Conservation (phyloP, 1,284 basidiomycete genomes). For the Naganishia albida region DNA sequence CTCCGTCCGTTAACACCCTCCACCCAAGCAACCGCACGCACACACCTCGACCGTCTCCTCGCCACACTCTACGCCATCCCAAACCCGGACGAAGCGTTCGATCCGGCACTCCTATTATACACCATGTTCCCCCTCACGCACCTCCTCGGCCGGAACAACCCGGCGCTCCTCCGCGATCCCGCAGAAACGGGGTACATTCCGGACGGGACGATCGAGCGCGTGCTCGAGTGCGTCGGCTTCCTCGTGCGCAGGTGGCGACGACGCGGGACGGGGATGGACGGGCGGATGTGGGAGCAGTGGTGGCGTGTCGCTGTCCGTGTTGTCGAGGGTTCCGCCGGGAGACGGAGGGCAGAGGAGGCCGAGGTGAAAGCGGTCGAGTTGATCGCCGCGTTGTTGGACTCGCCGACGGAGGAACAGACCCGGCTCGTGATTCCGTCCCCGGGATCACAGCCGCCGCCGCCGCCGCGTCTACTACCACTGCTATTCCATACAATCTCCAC, state of each 20-base stretch:
- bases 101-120: conserved; percentile 73
- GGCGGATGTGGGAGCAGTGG: conserved; percentile 72
- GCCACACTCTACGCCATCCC: conserved; percentile 63
- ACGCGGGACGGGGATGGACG: conserved; percentile 60
- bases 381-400: conserved; percentile 41
- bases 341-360: conserved; percentile 51
- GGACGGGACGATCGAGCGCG: conserved; percentile 73
- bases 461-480: conserved; percentile 63
- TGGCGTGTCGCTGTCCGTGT: conserved; percentile 76
- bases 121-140: conserved; percentile 81
- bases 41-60: conserved; percentile 66
- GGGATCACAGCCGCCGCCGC: conserved; percentile 48
- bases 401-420: conserved; percentile 56
- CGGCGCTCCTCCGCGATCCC: conserved; percentile 45
- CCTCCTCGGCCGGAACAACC: conserved; percentile 71
- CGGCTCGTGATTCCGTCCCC: conserved; percentile 55
- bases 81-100: conserved; percentile 56
- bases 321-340: conserved; percentile 55
- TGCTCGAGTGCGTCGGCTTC: conserved; percentile 64
- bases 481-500: conserved; percentile 79
- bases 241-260: conserved; percentile 77
- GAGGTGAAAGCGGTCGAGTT: conserved; percentile 42
- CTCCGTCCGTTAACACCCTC: conserved; percentile 15
- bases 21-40: conserved; percentile 6
- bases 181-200: conserved; percentile 44